Percentiles rank a stretch among this genome's conserved stretches.
Conservation (phyloP, 1,139 yeast species). For the Yamadazyma diospyri region DNA sequence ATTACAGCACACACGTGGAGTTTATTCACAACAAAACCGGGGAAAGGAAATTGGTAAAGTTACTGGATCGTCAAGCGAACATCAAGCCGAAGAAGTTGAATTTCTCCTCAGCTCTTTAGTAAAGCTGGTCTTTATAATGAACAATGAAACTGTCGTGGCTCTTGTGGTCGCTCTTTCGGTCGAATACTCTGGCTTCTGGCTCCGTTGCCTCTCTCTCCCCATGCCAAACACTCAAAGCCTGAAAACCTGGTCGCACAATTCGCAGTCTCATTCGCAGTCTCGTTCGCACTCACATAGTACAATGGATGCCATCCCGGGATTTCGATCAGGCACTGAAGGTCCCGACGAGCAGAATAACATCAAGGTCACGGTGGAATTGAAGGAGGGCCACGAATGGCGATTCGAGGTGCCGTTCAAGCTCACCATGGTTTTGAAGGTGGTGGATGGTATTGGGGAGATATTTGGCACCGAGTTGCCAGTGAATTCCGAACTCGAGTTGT, state of each 20-base stretch:
- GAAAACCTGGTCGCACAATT: background rate
- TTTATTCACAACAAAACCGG: slow-evolving; percentile 38
- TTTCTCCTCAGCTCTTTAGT: slow-evolving; percentile 17
- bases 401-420: slow-evolving; percentile 67
- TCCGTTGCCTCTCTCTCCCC: background rate
- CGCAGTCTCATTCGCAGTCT: slow-evolving; percentile 1
- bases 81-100: slow-evolving; percentile 42
- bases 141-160: background rate
- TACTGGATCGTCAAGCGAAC: slow-evolving; percentile 32
- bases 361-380: slow-evolving; percentile 8
- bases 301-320: slow-evolving; percentile 24
- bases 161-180: background rate
- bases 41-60: slow-evolving; percentile 29
- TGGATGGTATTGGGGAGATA: slow-evolving; percentile 77
- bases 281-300: too few species aligned
- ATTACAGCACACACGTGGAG: slow-evolving; percentile 40
- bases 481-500: slow-evolving; percentile 59
- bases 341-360: slow-evolving; percentile 9
- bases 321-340: slow-evolving; percentile 14
- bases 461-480: slow-evolving; percentile 89
- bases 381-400: slow-evolving; percentile 70
- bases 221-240: background rate
- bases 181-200: background rate
- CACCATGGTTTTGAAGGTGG: slow-evolving; percentile 52
- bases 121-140: slow-evolving; percentile 8